Percentiles rank a stretch among this genome's conserved stretches.
Conservation (phyloP, 768 basidiomycete species). For the Lentinus tigrinus region DNA sequence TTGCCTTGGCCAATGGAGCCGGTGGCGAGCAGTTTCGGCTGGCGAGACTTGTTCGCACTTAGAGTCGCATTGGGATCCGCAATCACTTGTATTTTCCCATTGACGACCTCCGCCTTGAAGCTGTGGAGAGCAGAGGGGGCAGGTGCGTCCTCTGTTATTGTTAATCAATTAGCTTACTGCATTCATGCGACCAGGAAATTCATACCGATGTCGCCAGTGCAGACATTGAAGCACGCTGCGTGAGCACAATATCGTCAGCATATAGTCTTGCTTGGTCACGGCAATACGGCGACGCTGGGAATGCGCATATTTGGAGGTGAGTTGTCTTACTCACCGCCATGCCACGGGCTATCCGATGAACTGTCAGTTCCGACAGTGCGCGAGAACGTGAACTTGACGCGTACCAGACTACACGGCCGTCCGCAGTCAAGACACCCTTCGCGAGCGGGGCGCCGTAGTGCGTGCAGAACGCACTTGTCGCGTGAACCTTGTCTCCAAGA, state of each 20-base stretch:
- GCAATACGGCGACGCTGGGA: background rate
- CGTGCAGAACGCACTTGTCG: constrained; percentile 84
- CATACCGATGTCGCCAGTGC: constrained; percentile 78
- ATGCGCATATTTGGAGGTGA: background rate
- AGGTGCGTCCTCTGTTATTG: constrained; percentile 91
- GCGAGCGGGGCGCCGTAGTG: constrained; percentile 89
- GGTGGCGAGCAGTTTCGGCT: constrained; percentile 52
- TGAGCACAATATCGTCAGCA: background rate
- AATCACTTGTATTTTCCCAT: constrained; percentile 78
- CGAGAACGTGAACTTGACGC: constrained; percentile 21
- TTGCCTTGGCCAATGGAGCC: constrained; percentile 36
- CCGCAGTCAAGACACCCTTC: constrained; percentile 77
- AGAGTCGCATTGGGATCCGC: constrained; percentile 61
- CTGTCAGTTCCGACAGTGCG: background rate
- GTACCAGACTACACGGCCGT: constrained; percentile 79
- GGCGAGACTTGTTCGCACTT: constrained; percentile 65
- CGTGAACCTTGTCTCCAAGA: constrained; percentile 70
- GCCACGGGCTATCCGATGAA: constrained; percentile 64
- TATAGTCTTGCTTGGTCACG: background rate
- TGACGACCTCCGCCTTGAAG: constrained; percentile 64
- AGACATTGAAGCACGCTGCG: constrained; percentile 84
- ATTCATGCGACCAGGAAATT: too few species aligned
- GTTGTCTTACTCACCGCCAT: constrained; percentile 57
- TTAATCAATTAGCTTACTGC: too few species aligned
- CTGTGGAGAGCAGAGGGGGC: constrained; percentile 78